These are phyloP conservation scores for Trichoderma atrobrunneum DNA, from an alignment of 2,329 filamentous ascomycete genomes.

Conservation along the genomic window DNA sequence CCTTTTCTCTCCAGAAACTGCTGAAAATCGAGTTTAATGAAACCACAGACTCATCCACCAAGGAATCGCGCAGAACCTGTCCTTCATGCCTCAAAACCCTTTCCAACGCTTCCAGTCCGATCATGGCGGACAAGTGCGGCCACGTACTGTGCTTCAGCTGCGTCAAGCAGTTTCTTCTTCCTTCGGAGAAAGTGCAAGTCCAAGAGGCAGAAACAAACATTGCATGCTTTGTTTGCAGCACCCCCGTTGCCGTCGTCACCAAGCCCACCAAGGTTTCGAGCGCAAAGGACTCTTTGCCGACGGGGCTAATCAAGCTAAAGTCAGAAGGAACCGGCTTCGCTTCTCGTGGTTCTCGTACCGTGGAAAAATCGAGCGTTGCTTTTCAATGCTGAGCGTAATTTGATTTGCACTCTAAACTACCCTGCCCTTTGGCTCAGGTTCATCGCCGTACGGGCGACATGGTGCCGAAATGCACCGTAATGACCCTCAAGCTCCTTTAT, in stretches of 20 bases:
- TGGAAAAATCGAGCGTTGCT: conserved; percentile 73
- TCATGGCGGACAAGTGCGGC: conserved; percentile 82
- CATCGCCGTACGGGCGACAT: background rate
- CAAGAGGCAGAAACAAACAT: conserved; percentile 46
- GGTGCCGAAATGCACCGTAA: background rate
- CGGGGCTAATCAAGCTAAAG: conserved; percentile 74
- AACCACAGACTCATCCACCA: conserved; percentile 52
- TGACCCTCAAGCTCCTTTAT: background rate
- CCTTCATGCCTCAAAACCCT: conserved; percentile 82
- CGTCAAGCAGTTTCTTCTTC: conserved; percentile 76
- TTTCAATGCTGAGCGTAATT: conserved; percentile 66
- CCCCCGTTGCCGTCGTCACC: conserved; percentile 67
- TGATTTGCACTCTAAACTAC: background rate
- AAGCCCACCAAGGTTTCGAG: conserved; percentile 40
- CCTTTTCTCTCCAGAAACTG: conserved; percentile 74
- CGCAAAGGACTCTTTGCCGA: conserved; percentile 56
- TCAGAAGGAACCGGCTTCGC: conserved; percentile 93
- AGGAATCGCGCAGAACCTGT: conserved; percentile 55
- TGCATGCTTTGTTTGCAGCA: conserved; percentile 82
- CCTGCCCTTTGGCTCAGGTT: background rate
- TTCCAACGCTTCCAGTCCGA: conserved; percentile 76
- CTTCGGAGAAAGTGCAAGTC: conserved; percentile 41
- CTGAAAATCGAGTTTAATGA: conserved; percentile 75
- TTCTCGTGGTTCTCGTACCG: conserved; percentile 77
- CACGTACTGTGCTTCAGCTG: conserved; percentile 88